These are phyloP conservation scores for Vanderwaltozyma polyspora DNA, from an alignment of 805 yeast genomes.

Conservation along the genomic window DNA sequence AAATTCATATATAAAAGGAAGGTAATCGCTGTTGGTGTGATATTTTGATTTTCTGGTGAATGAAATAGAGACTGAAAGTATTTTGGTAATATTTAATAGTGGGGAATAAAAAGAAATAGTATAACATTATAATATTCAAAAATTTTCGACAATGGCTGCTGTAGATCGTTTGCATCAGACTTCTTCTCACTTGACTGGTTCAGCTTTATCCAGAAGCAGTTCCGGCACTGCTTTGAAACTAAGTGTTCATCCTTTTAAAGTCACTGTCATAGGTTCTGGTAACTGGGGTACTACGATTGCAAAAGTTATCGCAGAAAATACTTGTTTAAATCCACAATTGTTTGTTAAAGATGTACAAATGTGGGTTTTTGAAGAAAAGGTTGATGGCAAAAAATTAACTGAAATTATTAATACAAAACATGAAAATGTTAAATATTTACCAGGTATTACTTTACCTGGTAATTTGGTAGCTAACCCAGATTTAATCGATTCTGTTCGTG, in stretches of 20 bases:
- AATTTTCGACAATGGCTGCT: constrained; percentile 16
- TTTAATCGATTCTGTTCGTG: constrained; percentile 60
- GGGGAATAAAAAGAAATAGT: too few relatives aligned
- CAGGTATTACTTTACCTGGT: constrained; percentile 72
- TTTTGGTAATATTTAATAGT: too few relatives aligned
- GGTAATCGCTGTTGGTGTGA: too few relatives aligned
- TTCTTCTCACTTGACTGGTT: constrained; percentile 12
- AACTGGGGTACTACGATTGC: constrained; percentile 98
- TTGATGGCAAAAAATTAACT: constrained; percentile 70
- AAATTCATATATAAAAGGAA: too few relatives aligned
- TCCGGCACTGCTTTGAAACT: too few relatives aligned
- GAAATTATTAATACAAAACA: constrained; percentile 82
- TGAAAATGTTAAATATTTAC: constrained; percentile 89
- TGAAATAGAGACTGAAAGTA: too few relatives aligned
- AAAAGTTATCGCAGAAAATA: constrained; percentile 84
- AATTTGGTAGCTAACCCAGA: constrained; percentile 83
- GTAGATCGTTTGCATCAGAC: constrained; percentile 21
- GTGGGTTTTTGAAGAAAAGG: constrained; percentile 92
- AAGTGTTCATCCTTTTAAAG: constrained; percentile 33
- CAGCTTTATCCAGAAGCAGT: constrained; percentile 9
- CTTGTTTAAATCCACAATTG: constrained; percentile 55
- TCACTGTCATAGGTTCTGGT: constrained; percentile 86
- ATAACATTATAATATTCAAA: too few relatives aligned
- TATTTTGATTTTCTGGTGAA: too few relatives aligned
- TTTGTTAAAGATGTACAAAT: constrained; percentile 70